A percentile compares a stretch with the other conserved stretches of the same genome.
These are phyloP conservation scores for Arachis hypogaea DNA, from an alignment of 306 rosid genomes.

Conservation along the genomic window DNA sequence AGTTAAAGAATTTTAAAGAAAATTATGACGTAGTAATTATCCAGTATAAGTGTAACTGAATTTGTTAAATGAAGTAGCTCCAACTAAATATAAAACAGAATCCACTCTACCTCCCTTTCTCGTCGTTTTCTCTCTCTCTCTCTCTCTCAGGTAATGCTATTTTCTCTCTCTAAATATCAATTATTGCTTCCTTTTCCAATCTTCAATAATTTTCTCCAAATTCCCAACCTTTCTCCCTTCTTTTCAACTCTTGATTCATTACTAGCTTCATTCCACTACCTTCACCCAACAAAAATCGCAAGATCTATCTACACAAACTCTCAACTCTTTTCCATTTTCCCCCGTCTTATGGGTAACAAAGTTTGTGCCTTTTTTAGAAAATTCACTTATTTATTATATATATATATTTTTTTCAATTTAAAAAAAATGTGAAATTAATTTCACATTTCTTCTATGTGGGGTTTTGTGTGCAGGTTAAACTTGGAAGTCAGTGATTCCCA, in stretches of 20 bases:
- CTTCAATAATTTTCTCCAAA: conserved; percentile 15
- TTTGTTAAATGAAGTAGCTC: conserved; percentile 31
- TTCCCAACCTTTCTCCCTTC: not conserved
- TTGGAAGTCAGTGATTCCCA: conserved; percentile 38
- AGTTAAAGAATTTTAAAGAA: too few relatives aligned
- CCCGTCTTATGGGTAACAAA: conserved; percentile 13
- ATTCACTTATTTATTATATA: not conserved
- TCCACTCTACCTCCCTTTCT: conserved; percentile 41
- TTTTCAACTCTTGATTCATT: conserved; percentile 19
- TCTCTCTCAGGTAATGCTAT: conserved; percentile 43
- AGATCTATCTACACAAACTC: conserved; percentile 45
- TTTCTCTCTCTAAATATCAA: conserved; percentile 34
- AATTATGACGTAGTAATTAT: too few relatives aligned
- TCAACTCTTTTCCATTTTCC: conserved; percentile 3
- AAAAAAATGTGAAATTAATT: conserved; percentile 9
- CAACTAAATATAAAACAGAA: conserved; percentile 40
- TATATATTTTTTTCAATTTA: not conserved
- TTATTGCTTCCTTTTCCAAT: conserved; percentile 27
- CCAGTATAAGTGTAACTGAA: too few relatives aligned
- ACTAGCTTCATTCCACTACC: not conserved
- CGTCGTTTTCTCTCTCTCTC: conserved; percentile 50
- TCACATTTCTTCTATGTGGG: conserved; percentile 16
- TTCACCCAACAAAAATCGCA: conserved; percentile 10
- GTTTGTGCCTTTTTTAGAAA: conserved; percentile 30
- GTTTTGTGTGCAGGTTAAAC: conserved; percentile 63